A percentile compares a stretch with the other conserved stretches of the same genome.
phyloP scores from a whole-genome alignment of 2,329 filamentous ascomycete species.

The Proliferodiscus dingleyae region DNA sequence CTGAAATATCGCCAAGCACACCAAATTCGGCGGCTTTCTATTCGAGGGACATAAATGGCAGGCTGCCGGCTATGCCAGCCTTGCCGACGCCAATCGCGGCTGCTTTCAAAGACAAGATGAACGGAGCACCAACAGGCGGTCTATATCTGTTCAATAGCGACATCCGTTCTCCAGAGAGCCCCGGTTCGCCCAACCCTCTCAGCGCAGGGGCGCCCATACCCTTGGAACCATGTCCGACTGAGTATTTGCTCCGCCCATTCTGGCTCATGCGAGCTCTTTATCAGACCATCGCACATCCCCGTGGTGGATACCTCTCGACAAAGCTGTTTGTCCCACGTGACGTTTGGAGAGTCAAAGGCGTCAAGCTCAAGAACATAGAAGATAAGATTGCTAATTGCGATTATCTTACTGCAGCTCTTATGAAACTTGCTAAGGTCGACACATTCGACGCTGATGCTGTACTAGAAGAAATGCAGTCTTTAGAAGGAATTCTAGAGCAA shows the following conservation, averaged over 20 bases:
- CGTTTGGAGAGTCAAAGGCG: constrained; percentile 88
- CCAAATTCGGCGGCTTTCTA: constrained; percentile 51
- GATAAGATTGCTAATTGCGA: constrained; percentile 94
- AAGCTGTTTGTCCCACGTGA: constrained; percentile 90
- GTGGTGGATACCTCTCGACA: constrained; percentile 86
- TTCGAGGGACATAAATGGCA: constrained; percentile 37
- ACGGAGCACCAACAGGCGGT: constrained; percentile 58
- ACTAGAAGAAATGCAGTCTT: constrained; percentile 85
- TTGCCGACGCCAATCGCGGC: constrained; percentile 64
- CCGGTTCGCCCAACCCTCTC: constrained; percentile 62
- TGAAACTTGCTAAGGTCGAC: constrained; percentile 79
- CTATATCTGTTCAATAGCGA: constrained; percentile 80
- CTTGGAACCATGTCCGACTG: constrained; percentile 86
- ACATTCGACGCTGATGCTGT: constrained; percentile 88
- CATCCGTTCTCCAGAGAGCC: constrained; percentile 62
- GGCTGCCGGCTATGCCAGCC: constrained; percentile 53
- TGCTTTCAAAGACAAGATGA: constrained; percentile 54
- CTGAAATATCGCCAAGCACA: constrained; percentile 67
- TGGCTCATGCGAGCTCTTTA: constrained; percentile 96
- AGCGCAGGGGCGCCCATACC: constrained; percentile 64
- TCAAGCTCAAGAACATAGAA: constrained; percentile 86
- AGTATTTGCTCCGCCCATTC: constrained; percentile 86
- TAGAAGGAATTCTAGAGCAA: constrained; percentile 82
- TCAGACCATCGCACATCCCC: constrained; percentile 84
- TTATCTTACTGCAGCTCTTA: constrained; percentile 78